Percentiles rank a stretch among this genome's conserved stretches.
Evolutionary conservation across 768 basidiomycete species (phyloP).

Genomic region (Pleurotus platypus): DNA sequence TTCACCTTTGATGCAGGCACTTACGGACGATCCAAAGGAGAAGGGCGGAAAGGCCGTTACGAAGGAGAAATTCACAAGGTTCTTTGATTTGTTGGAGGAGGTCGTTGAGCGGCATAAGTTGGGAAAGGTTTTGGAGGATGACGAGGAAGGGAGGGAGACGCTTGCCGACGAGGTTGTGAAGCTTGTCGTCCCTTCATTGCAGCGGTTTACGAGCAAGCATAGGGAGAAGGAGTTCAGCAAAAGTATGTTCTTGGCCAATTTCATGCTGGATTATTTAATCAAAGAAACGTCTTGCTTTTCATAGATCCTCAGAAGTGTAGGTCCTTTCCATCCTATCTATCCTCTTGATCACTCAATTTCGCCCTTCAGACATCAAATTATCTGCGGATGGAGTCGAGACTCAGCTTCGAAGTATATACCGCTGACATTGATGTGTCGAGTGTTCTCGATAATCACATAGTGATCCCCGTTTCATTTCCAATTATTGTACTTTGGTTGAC

Average conservation of each 20-base stretch:
- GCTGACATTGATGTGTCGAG: not conserved
- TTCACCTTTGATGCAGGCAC: slow-evolving; percentile 69
- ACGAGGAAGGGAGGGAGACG: slow-evolving; percentile 51
- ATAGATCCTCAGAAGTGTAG: slow-evolving; percentile 71
- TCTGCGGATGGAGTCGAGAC: not conserved
- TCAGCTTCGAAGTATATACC: not conserved
- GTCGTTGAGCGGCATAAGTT: slow-evolving; percentile 71
- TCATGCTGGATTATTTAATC: not conserved
- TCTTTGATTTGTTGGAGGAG: slow-evolving; percentile 80
- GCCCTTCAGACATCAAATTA: not conserved
- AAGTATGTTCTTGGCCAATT: slow-evolving; percentile 42
- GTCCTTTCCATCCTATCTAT: slow-evolving; percentile 19
- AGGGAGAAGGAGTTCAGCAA: slow-evolving; percentile 83
- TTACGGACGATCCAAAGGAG: slow-evolving; percentile 60
- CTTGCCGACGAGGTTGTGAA: slow-evolving; percentile 74
- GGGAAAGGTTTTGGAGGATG: slow-evolving; percentile 69
- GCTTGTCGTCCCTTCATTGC: slow-evolving; percentile 71
- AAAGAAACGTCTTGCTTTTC: not conserved
- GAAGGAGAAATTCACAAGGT: slow-evolving; percentile 81
- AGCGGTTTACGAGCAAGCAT: slow-evolving; percentile 72
- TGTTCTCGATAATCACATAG: not conserved
- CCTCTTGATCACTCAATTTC: not conserved
- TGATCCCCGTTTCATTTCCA: too few species aligned
- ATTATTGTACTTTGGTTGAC: too few species aligned
- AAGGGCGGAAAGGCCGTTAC: slow-evolving; percentile 54